Conservation (phyloP, 192 early-diverging fungal genomes). For the Coemansia sp. region DNA sequence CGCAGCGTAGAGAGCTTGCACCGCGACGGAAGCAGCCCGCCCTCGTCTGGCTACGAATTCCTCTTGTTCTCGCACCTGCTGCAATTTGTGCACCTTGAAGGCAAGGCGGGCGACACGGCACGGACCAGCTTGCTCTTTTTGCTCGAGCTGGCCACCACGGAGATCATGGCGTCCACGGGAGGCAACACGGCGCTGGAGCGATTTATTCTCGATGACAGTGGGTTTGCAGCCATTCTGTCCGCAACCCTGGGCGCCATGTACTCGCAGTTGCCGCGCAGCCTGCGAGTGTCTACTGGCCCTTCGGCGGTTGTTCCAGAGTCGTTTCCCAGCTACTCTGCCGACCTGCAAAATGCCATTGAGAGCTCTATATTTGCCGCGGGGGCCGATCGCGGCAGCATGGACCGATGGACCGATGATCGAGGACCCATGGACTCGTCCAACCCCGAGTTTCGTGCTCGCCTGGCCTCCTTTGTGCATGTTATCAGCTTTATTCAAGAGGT, state of each 20-base stretch:
- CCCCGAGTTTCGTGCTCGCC: slow-evolving; percentile 44
- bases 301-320: slow-evolving; percentile 48
- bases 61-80: slow-evolving; percentile 86
- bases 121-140: slow-evolving; percentile 82
- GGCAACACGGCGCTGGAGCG: slow-evolving; percentile 65
- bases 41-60: slow-evolving; percentile 65
- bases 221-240: slow-evolving; percentile 78
- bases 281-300: slow-evolving; percentile 55
- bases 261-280: slow-evolving; percentile 81
- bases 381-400: slow-evolving; percentile 67
- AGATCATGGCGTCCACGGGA: slow-evolving; percentile 52
- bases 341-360: slow-evolving; percentile 48
- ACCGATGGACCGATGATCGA: slow-evolving; percentile 71
- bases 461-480: slow-evolving; percentile 33
- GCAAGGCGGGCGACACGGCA: slow-evolving; percentile 80
- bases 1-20: slow-evolving; percentile 51
- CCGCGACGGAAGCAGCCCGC: slow-evolving; percentile 9
- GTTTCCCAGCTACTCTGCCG: slow-evolving; percentile 49
- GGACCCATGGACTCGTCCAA: slow-evolving; percentile 63
- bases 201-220: slow-evolving; percentile 75
- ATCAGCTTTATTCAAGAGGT: slow-evolving; percentile 44
- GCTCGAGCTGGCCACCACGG: slow-evolving; percentile 71
- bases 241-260: slow-evolving; percentile 87
- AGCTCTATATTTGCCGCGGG: slow-evolving; percentile 63
- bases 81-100: slow-evolving; percentile 86